Conservation (phyloP, 2,329 filamentous ascomycete genomes). For the Sporothrix humicola region DNA sequence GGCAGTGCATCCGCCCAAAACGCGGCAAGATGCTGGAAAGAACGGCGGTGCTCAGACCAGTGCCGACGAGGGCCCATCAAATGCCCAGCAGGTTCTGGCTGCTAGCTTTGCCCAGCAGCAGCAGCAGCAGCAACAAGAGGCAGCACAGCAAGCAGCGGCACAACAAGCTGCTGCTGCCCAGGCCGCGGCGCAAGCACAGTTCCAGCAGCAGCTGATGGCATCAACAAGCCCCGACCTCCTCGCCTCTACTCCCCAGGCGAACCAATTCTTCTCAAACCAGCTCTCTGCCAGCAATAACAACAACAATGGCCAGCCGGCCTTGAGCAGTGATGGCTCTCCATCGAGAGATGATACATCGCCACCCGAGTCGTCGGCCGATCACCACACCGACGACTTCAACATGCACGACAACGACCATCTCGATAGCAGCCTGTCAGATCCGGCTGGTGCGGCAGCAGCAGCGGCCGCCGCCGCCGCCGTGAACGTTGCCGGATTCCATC, state of each 20-base stretch:
- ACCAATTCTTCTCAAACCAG: background rate
- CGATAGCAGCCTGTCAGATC: slow-evolving; percentile 18
- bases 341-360: slow-evolving; percentile 33
- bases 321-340: slow-evolving; percentile 32
- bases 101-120: slow-evolving; percentile 16
- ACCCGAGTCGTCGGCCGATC: slow-evolving; percentile 28
- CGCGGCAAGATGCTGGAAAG: slow-evolving; percentile 47
- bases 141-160: background rate
- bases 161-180: slow-evolving; percentile 7
- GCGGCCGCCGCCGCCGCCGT: slow-evolving; percentile 4
- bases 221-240: slow-evolving; percentile 21
- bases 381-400: slow-evolving; percentile 23
- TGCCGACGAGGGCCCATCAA: slow-evolving; percentile 13
- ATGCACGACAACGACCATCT: slow-evolving; percentile 31
- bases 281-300: slow-evolving; percentile 12
- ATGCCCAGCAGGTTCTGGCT: background rate
- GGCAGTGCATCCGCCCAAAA: slow-evolving; percentile 60
- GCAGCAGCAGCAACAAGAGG: slow-evolving; percentile 10
- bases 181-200: slow-evolving; percentile 5
- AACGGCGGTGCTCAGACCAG: background rate
- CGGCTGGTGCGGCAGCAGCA: background rate
- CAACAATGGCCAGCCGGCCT: slow-evolving; percentile 6
- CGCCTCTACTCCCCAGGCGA: slow-evolving; percentile 21
- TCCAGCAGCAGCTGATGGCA: slow-evolving; percentile 36
- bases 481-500: background rate